Evolutionary conservation across 768 basidiomycete genomes (phyloP).

Genomic region (Boletus eberwhitei): DNA sequence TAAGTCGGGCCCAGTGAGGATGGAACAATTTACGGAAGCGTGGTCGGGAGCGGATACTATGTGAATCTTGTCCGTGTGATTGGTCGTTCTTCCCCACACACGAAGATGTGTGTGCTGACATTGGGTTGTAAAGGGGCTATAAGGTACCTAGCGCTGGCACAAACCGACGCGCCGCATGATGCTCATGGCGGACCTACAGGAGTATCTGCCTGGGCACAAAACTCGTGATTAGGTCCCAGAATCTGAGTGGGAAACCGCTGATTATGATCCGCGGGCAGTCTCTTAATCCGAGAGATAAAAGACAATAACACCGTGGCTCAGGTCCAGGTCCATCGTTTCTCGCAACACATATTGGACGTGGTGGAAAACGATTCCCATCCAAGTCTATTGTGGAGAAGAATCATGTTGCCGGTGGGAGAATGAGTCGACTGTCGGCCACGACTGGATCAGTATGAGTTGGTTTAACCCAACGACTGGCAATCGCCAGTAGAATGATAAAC

Average conservation of each 20-base stretch:
- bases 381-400: neutral
- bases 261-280: neutral
- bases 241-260: neutral
- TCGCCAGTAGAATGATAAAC: too few species aligned
- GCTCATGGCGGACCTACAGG: neutral
- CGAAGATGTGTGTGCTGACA: neutral
- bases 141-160: too few species aligned
- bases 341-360: neutral
- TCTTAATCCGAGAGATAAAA: neutral
- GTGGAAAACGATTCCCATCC: too few species aligned
- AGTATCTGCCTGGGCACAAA: neutral
- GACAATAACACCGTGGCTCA: too few species aligned
- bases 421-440: neutral
- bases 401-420: neutral
- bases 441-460: neutral
- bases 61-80: neutral
- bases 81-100: neutral
- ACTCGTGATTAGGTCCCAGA: neutral
- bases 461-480: too few species aligned
- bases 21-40: neutral
- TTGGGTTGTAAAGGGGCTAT: neutral
- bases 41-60: neutral
- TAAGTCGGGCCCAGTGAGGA: neutral
- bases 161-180: too few species aligned
- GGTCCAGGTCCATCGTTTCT: neutral